phyloP scores from a whole-genome alignment of 176 grass and related monocot genomes.

The Avena atlantica region DNA sequence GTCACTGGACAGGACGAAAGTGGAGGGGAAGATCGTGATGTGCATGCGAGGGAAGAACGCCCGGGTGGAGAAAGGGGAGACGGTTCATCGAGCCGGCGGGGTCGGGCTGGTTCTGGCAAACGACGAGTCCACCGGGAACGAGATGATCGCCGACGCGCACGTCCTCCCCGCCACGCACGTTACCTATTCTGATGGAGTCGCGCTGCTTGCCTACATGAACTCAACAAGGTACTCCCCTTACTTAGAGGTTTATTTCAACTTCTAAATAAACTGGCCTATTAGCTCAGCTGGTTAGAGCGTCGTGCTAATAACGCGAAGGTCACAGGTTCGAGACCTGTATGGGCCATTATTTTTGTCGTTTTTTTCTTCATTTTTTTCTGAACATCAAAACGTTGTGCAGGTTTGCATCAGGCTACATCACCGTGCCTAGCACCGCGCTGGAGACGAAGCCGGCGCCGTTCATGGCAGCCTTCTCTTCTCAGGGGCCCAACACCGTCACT shows the following conservation, averaged over 20 bases:
- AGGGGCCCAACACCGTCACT: conserved; percentile 72
- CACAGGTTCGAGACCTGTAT: conserved; percentile 93
- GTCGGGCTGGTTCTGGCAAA: conserved; percentile 70
- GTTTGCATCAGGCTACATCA: conserved; percentile 55
- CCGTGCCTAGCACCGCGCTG: conserved; percentile 58
- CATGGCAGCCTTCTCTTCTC: conserved; percentile 95
- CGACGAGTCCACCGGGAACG: conserved; percentile 71
- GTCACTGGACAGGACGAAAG: conserved; percentile 62
- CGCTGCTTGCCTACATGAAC: conserved; percentile 51
- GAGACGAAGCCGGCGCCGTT: conserved; percentile 79
- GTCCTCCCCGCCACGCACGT: conserved; percentile 93
- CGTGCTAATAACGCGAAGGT: conserved; percentile 99
- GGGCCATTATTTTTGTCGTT: conserved; percentile 37
- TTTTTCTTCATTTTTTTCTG: not conserved
- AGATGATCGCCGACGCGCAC: conserved; percentile 88
- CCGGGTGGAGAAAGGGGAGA: conserved; percentile 78
- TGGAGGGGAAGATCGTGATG: conserved; percentile 76
- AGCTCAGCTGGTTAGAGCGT: conserved; percentile 97
- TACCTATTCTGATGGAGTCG: conserved; percentile 58
- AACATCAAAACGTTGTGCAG: conserved; percentile 30
- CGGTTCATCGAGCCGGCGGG: conserved; percentile 60
- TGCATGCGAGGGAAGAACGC: conserved; percentile 76
- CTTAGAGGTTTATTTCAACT: rapidly evolving
- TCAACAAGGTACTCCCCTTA: conserved; percentile 33
- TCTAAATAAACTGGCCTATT: conserved; percentile 24